Evolutionary conservation across 192 early-diverging fungal species (phyloP).

Genomic region (Umbelopsis vinacea): DNA sequence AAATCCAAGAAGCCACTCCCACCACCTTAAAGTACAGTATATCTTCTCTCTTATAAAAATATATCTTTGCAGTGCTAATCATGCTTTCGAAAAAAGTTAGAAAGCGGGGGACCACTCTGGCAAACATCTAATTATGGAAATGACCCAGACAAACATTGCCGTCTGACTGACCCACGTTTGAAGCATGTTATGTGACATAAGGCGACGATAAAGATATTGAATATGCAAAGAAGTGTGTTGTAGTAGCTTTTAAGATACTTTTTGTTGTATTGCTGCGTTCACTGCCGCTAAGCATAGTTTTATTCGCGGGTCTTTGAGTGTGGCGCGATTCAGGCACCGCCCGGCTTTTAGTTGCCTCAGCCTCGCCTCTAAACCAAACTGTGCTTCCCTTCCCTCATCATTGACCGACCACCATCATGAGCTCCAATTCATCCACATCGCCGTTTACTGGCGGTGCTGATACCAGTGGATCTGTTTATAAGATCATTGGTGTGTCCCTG

Average conservation of each 20-base stretch:
- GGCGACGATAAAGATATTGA: too few species aligned
- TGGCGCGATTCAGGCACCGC: constrained; percentile 23
- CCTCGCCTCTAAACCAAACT: not conserved
- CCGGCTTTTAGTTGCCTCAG: not conserved
- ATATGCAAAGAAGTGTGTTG: too few species aligned
- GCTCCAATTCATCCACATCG: constrained; percentile 27
- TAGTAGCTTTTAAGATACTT: too few species aligned
- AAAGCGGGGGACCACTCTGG: not conserved
- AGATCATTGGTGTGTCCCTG: constrained; percentile 80
- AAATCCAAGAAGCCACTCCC: not conserved
- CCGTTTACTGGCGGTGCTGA: constrained; percentile 4
- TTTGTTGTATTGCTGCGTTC: too few species aligned
- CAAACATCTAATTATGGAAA: constrained; percentile 8
- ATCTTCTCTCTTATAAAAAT: not conserved
- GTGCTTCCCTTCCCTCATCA: not conserved
- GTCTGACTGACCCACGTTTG: not conserved
- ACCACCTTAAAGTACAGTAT: not conserved
- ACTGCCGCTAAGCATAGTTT: not conserved
- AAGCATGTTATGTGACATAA: not conserved
- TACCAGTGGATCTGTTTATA: constrained; percentile 45
- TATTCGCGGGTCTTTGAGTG: not conserved
- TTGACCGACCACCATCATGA: not conserved
- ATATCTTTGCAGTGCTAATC: too few species aligned
- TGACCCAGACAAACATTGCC: constrained; percentile 5
- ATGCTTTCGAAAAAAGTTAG: too few species aligned